Evolutionary conservation across 768 basidiomycete genomes (phyloP).

Genomic region (Boletus speciosus): DNA sequence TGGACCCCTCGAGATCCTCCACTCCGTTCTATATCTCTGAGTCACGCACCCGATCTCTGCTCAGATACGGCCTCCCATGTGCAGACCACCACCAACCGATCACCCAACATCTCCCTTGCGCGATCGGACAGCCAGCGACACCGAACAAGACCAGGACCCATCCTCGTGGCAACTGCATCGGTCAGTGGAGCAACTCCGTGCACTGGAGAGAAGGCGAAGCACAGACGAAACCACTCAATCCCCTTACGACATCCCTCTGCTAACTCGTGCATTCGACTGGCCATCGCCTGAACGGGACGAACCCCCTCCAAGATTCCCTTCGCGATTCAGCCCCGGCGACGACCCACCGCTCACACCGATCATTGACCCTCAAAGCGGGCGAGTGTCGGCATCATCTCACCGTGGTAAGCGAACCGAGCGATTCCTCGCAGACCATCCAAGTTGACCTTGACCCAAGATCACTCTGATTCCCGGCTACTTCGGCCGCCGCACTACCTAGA

Average conservation of each 20-base stretch:
- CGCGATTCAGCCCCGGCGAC: constrained; percentile 3
- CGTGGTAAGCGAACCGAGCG: constrained; percentile 17
- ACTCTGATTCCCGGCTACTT: constrained; percentile 16
- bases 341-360: constrained; percentile 20
- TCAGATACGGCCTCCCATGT: constrained; percentile 22
- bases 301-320: constrained; percentile 4
- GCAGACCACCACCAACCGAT: constrained; percentile 20
- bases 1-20: constrained; percentile 14
- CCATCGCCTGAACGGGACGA: constrained; percentile 21
- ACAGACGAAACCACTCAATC: constrained; percentile 12
- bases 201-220: constrained; percentile 15
- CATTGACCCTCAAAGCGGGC: constrained; percentile 6
- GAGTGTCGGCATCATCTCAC: constrained; percentile 7
- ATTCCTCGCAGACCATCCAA: not conserved
- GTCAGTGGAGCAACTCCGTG: constrained; percentile 6
- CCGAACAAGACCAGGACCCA: constrained; percentile 44
- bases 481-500: constrained; percentile 19
- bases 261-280: constrained; percentile 25
- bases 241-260: constrained; percentile 14
- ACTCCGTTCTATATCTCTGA: constrained; percentile 14
- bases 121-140: constrained; percentile 37
- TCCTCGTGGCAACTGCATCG: constrained; percentile 32
- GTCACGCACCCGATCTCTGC: constrained; percentile 17
- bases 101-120: constrained; percentile 12
- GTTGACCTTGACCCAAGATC: constrained; percentile 19